Conservation (phyloP, 2,329 filamentous ascomycete genomes). For the Colletotrichum theobromicola region DNA sequence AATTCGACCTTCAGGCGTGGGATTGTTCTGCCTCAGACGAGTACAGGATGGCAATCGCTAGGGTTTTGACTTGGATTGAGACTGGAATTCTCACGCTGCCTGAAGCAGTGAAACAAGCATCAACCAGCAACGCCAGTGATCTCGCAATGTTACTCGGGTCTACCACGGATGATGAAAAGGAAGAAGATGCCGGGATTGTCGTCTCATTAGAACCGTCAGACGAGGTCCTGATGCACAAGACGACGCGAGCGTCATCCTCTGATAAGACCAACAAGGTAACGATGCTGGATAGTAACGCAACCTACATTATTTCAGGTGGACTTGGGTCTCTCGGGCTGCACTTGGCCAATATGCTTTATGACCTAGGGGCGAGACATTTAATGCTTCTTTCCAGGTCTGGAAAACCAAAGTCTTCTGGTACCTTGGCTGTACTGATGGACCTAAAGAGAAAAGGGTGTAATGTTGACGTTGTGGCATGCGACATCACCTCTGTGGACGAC, state of each 20-base stretch:
- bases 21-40: neutral
- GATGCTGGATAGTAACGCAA: constrained; percentile 23
- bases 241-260: neutral
- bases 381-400: constrained; percentile 33
- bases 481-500: constrained; percentile 21
- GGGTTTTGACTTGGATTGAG: neutral
- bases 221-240: neutral
- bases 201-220: neutral
- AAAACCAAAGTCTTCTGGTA: constrained; percentile 11
- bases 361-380: constrained; percentile 31
- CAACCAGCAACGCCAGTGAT: neutral
- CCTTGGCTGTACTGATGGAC: constrained; percentile 20
- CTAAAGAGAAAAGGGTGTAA: constrained; percentile 22
- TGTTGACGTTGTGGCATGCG: constrained; percentile 16
- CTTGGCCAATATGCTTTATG: constrained; percentile 28
- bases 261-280: neutral
- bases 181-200: neutral
- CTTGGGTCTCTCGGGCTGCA: constrained; percentile 30
- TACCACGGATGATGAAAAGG: neutral
- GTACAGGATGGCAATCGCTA: neutral
- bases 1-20: neutral
- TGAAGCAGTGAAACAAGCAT: neutral
- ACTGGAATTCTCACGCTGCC: neutral
- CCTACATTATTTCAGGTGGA: constrained; percentile 34
- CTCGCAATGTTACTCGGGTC: neutral